Evolutionary conservation across 805 yeast genomes (phyloP).

Genomic region (Kodamaea kakaduensis): DNA sequence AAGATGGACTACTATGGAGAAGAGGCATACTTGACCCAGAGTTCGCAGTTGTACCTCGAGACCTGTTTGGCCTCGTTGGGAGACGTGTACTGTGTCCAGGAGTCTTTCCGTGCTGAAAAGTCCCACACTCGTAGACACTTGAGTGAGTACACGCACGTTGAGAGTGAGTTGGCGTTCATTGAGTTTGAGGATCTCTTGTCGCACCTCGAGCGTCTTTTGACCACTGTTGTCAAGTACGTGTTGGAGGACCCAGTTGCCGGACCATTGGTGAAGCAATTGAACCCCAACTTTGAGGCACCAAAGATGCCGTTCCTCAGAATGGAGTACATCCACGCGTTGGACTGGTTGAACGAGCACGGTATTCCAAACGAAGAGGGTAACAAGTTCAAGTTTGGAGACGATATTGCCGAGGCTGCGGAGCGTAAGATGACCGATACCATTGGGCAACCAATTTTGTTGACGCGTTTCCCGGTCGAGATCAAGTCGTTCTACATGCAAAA

Average conservation of each 20-base stretch:
- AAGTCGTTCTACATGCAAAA: constrained; percentile 98
- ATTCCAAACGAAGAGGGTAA: constrained; percentile 94
- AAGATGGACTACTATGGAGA: constrained; percentile 93
- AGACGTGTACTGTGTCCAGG: constrained; percentile 96
- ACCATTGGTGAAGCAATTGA: constrained; percentile 81
- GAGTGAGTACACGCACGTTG: constrained; percentile 95
- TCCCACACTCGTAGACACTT: constrained; percentile 98
- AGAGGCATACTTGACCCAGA: constrained; percentile 93
- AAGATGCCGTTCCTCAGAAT: constrained; percentile 83
- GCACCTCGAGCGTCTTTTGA: constrained; percentile 80
- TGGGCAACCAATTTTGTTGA: constrained; percentile 88
- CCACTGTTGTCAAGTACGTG: constrained; percentile 66
- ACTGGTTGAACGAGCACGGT: constrained; percentile 94
- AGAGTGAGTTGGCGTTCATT: constrained; percentile 87
- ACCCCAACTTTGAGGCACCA: constrained; percentile 89
- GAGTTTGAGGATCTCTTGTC: constrained; percentile 78
- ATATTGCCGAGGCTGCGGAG: constrained; percentile 99
- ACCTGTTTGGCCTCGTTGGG: constrained; percentile 95
- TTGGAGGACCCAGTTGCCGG: constrained; percentile 91
- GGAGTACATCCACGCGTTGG: constrained; percentile 86
- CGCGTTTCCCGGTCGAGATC: constrained; percentile 93
- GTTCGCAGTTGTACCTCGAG: constrained; percentile 94
- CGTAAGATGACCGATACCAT: constrained; percentile 96
- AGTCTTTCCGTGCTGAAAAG: constrained; percentile 98
- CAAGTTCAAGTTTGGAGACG: constrained; percentile 93